Conservation (phyloP, 163 green algal genomes). For the Scenedesmus sp. region DNA sequence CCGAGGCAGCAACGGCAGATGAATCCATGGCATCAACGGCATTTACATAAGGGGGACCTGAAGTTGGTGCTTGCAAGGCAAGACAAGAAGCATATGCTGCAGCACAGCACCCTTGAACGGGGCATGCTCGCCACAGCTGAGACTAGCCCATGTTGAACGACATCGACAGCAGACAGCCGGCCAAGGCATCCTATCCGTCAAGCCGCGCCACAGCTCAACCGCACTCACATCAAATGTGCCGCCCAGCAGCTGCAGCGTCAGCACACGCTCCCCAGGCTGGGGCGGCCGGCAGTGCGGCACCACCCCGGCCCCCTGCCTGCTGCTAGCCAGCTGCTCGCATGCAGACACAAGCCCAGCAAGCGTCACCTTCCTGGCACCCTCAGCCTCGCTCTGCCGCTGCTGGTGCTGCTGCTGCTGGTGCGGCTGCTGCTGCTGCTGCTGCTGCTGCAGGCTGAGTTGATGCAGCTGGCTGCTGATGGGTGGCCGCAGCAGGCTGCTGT, state of each 20-base stretch:
- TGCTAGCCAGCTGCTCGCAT: not conserved
- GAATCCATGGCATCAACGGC: no score
- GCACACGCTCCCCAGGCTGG: not conserved
- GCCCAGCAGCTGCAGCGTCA: constrained; percentile 8
- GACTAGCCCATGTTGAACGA: not conserved
- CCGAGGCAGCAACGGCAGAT: no score
- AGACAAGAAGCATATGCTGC: no score
- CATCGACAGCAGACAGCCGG: not conserved
- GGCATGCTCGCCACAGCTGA: not conserved
- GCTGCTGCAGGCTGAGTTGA: not conserved
- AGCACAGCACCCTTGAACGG: not conserved
- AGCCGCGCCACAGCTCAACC: not conserved
- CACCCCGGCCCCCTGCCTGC: not conserved
- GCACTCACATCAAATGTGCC: not conserved
- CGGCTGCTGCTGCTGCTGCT: not conserved
- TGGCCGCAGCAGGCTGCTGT: constrained; percentile 13
- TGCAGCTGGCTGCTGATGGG: not conserved
- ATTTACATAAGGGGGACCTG: no score
- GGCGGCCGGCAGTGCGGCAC: not conserved
- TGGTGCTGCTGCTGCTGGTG: no score
- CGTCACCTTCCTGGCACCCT: not conserved
- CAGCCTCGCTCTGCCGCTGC: constrained; percentile 11
- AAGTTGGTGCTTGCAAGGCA: not conserved
- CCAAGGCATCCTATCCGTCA: not conserved
- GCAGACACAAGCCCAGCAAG: not conserved